Evolutionary conservation across 2,329 filamentous ascomycete genomes (phyloP), one percentile per base, ranked within the genome.

Genomic region (Apiospora koreana): DNA sequence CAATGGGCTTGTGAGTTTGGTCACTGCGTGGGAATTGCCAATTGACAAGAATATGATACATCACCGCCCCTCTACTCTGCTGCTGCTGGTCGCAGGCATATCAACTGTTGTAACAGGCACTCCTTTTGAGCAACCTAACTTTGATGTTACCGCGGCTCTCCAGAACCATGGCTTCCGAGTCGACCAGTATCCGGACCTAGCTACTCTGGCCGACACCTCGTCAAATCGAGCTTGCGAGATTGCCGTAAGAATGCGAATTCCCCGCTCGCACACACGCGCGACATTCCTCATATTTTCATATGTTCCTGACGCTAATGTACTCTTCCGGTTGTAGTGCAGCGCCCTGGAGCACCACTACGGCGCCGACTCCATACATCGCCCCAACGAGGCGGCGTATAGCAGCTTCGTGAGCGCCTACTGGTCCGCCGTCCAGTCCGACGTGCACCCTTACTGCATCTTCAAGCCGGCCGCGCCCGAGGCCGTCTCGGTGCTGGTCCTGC

Each of bases 401-500:
- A 43, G 16, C 38, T 66, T 28, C 23, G 3, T 31, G n/a, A 41
- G 64, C n/a, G 10, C 38, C 6, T 66, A 66, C 64, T 66, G 64
- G 64, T 66, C 64, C 12, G 64, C 64, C n/a, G 2, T 66, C 7
- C 64, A 66, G 64, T 42, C 38, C 8, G 64, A 66, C 8, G 64
- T 66, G 38, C 38, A 45, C 14, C 64, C 64, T 0, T 45, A 43
- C 14, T 66, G 64, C 64, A 28, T 66, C 12, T 66, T 66, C 42
- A 66, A 45, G 64, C 64, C 64, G 6, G 43, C 64, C 7, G 2
- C 38, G 3, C 64, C 64, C 2, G 41, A 28, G 23, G 64, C 14
- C 14, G 41, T 66, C 12, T 66, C 64, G 38, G 64, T 66, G 23
- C n/a, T 66, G n/a, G 38, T 66, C 1, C 64, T 66, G n/a, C 64